These are phyloP conservation scores for Elongisporangium undulatum DNA, from an alignment of 352 stramenopile genomes.

Conservation along the genomic window DNA sequence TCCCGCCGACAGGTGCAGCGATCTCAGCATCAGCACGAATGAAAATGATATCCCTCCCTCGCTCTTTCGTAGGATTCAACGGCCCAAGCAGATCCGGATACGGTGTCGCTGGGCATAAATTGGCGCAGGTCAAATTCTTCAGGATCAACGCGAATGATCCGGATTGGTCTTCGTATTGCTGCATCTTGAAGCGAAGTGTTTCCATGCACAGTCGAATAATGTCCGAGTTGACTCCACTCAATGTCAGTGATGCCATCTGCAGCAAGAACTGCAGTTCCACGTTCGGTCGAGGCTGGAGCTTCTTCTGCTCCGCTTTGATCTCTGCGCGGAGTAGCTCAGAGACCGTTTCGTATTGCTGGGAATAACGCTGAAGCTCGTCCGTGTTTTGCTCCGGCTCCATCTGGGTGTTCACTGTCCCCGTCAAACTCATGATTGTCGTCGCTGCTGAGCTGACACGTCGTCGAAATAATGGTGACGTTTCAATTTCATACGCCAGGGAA, in stretches of 20 bases:
- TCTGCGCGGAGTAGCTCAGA: conserved; percentile 34
- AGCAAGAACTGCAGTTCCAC: conserved; percentile 62
- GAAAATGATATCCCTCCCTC: conserved; percentile 64
- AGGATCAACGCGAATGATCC: conserved; percentile 57
- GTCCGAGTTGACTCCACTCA: conserved; percentile 54
- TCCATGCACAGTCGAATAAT: conserved; percentile 48
- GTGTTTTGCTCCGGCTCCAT: conserved; percentile 35
- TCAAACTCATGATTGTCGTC: conserved; percentile 30
- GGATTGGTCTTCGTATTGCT: conserved; percentile 69
- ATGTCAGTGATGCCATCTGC: conserved; percentile 46
- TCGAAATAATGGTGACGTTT: conserved; percentile 40
- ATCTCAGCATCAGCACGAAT: conserved; percentile 74
- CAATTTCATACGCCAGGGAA: conserved; percentile 31
- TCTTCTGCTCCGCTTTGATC: conserved; percentile 29
- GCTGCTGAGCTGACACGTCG: conserved; percentile 30
- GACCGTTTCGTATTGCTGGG: conserved; percentile 40
- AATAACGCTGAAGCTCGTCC: conserved; percentile 44
- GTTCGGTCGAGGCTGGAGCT: conserved; percentile 40
- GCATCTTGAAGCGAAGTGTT: conserved; percentile 51
- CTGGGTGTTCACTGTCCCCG: conserved; percentile 22
- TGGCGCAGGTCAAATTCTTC: conserved; percentile 50
- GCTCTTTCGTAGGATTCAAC: conserved; percentile 31
- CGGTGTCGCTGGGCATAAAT: conserved; percentile 61
- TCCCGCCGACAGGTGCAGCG: conserved; percentile 43
- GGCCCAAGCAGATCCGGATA: conserved; percentile 66